Evolutionary conservation across 2,329 filamentous ascomycete genomes (phyloP).

Genomic region (Neodidymelliopsis sp.): DNA sequence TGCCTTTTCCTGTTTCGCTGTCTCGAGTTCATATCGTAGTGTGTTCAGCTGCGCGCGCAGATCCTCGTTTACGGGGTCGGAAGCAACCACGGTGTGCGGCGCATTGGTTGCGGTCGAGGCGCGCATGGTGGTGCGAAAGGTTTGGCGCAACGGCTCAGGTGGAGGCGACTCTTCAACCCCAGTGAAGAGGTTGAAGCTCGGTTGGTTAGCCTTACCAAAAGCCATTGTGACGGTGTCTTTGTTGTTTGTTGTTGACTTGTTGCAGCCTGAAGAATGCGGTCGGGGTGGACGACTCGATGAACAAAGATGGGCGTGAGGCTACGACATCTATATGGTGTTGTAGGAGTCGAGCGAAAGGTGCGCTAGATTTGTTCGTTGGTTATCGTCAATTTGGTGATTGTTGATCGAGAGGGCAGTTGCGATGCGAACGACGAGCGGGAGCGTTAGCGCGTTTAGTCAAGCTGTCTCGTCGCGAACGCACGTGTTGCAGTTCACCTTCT

Average conservation of each 20-base stretch:
- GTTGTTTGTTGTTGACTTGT: slow-evolving; percentile 22
- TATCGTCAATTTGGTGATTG: slow-evolving; percentile 9
- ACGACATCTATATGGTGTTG: slow-evolving; percentile 1
- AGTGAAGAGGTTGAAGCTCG: slow-evolving; percentile 59
- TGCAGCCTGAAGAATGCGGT: slow-evolving; percentile 2
- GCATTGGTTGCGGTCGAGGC: slow-evolving; percentile 54
- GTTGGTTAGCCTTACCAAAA: slow-evolving; percentile 49
- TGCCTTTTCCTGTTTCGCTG: slow-evolving; percentile 86
- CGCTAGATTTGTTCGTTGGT: not conserved
- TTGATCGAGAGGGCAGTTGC: slow-evolving; percentile 13
- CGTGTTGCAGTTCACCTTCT: slow-evolving; percentile 1
- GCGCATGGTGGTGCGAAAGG: slow-evolving; percentile 50
- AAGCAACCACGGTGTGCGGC: slow-evolving; percentile 46
- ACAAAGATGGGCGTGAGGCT: not conserved
- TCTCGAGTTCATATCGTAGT: slow-evolving; percentile 85
- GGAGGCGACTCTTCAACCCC: slow-evolving; percentile 50
- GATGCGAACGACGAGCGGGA: slow-evolving; percentile 16
- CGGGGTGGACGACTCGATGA: not conserved
- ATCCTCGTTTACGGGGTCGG: slow-evolving; percentile 69
- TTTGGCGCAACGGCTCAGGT: slow-evolving; percentile 52
- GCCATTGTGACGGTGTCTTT: slow-evolving; percentile 36
- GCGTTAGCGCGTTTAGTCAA: slow-evolving; percentile 11
- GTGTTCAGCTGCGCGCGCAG: slow-evolving; percentile 90
- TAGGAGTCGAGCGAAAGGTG: not conserved
- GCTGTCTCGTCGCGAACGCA: slow-evolving; percentile 3